Percentiles rank a stretch among this genome's conserved stretches.
phyloP scores from a whole-genome alignment of 2,329 filamentous ascomycete species.

The Mollisia scopiformis region DNA sequence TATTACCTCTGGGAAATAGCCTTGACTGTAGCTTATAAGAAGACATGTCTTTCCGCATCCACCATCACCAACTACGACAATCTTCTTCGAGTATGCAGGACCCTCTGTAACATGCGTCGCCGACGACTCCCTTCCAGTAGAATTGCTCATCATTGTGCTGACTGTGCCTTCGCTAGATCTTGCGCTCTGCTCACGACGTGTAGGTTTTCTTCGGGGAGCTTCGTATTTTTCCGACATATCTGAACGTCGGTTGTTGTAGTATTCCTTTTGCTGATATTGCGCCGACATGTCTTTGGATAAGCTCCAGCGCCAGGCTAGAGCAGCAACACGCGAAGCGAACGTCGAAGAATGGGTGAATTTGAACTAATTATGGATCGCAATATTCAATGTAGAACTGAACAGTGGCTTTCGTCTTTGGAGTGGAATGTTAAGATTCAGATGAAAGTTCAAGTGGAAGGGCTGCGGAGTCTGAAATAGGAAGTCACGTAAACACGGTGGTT shows the following conservation, averaged over 20 bases:
- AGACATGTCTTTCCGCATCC: slow-evolving; percentile 99
- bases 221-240: slow-evolving; percentile 37
- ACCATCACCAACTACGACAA: slow-evolving; percentile 96
- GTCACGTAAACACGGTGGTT: slow-evolving; percentile 12
- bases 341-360: slow-evolving; percentile 7
- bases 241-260: slow-evolving; percentile 31
- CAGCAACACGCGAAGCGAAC: slow-evolving; percentile 6
- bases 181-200: slow-evolving; percentile 37
- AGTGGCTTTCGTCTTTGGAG: slow-evolving; percentile 6
- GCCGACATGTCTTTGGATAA: slow-evolving; percentile 29
- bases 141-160: slow-evolving; percentile 76
- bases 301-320: background rate
- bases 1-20: slow-evolving; percentile 94
- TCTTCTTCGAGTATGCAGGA: slow-evolving; percentile 96
- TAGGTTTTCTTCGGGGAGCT: slow-evolving; percentile 32
- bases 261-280: slow-evolving; percentile 36
- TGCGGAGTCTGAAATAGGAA: slow-evolving; percentile 16
- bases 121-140: slow-evolving; percentile 74
- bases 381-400: slow-evolving; percentile 13
- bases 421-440: slow-evolving; percentile 18
- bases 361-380: slow-evolving; percentile 16
- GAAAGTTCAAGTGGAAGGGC: slow-evolving; percentile 2
- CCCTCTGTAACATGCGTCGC: slow-evolving; percentile 87
- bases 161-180: slow-evolving; percentile 87
- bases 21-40: slow-evolving; percentile 97